phyloP scores from a whole-genome alignment of 1,284 basidiomycete genomes.

The Fomitopsis palustris region DNA sequence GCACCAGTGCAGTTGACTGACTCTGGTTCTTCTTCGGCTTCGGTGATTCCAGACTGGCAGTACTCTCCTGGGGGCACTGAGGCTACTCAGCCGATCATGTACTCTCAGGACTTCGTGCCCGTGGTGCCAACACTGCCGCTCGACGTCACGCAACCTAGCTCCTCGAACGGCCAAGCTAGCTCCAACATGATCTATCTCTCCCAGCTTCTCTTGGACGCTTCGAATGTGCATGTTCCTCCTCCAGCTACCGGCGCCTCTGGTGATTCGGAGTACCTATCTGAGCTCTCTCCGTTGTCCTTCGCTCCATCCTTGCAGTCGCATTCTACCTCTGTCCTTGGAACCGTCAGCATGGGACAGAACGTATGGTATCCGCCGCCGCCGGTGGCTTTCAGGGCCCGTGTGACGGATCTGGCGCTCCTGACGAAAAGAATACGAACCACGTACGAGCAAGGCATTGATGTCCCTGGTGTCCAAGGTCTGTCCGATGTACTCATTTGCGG shows the following conservation, averaged over 20 bases:
- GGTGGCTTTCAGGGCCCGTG: conserved; percentile 15
- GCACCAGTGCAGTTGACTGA: background rate
- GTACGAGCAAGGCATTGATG: background rate
- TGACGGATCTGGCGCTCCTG: conserved; percentile 14
- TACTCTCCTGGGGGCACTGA: background rate
- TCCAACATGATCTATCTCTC: conserved; percentile 7
- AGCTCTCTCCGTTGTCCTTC: conserved; percentile 4
- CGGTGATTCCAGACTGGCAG: background rate
- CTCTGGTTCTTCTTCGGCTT: background rate
- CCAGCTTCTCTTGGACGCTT: conserved; percentile 9
- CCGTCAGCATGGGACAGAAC: background rate
- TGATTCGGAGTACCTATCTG: conserved; percentile 3
- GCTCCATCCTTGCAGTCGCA: conserved; percentile 6
- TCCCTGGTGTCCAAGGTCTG: background rate
- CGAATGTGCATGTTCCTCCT: background rate
- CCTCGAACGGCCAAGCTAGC: background rate
- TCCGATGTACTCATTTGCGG: background rate
- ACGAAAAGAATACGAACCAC: conserved; percentile 12
- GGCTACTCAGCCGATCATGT: background rate
- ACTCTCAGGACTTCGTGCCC: background rate
- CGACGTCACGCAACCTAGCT: background rate
- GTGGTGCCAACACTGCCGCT: background rate
- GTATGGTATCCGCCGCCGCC: conserved; percentile 10
- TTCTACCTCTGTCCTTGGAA: conserved; percentile 2
- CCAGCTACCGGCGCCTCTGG: background rate